Evolutionary conservation across 768 basidiomycete species (phyloP).

Genomic region (Leccinellum rugosiceps): DNA sequence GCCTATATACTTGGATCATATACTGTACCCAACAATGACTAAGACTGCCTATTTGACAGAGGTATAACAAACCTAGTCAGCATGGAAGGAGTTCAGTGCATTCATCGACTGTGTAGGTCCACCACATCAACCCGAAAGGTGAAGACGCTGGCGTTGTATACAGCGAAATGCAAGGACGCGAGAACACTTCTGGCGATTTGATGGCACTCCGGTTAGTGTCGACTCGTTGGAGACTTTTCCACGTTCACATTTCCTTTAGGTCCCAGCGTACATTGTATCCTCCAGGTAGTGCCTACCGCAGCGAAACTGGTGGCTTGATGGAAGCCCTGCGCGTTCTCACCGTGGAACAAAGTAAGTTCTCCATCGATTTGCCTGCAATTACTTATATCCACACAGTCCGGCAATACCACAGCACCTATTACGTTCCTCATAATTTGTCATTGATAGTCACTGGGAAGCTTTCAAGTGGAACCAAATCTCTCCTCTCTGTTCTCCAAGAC

Average conservation of each 20-base stretch:
- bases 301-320: slow-evolving; percentile 97
- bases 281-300: slow-evolving; percentile 81
- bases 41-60: slow-evolving; percentile 76
- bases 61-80: slow-evolving; percentile 30
- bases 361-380: slow-evolving; percentile 1
- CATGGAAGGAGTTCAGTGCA: slow-evolving; percentile 1
- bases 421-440: slow-evolving; percentile 91
- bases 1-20: slow-evolving; percentile 92
- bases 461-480: slow-evolving; percentile 66
- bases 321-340: slow-evolving; percentile 81
- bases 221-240: neutral
- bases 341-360: slow-evolving; percentile 76
- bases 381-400: slow-evolving; percentile 57
- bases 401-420: slow-evolving; percentile 83
- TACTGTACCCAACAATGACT: slow-evolving; percentile 93
- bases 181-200: slow-evolving; percentile 89
- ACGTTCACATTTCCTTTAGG: slow-evolving; percentile 36
- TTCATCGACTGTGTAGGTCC: slow-evolving; percentile 57
- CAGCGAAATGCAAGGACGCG: slow-evolving; percentile 93
- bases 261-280: slow-evolving; percentile 81
- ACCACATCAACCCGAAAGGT: slow-evolving; percentile 88
- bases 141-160: slow-evolving; percentile 96
- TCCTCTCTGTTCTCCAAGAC: slow-evolving; percentile 79
- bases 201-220: slow-evolving; percentile 75
- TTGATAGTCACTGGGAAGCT: slow-evolving; percentile 88